Base-by-base conservation (phyloP, 208 protist genomes). In the Trypanosoma platydactyli region DNA sequence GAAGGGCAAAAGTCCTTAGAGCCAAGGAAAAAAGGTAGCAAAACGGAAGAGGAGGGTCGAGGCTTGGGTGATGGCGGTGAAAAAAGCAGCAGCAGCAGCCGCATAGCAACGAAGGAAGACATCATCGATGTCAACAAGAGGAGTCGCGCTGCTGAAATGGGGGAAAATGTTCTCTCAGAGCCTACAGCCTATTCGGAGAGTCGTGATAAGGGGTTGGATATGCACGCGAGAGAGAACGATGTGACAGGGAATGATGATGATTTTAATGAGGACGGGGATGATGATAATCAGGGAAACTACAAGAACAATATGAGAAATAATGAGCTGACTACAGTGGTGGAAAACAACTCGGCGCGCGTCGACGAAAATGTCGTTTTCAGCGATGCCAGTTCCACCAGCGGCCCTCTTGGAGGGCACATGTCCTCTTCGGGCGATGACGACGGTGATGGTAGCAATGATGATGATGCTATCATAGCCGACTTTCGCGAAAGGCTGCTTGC, bases 401-500 rank as follows among this genome's bases (percentile, higher is more conserved):
- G 61, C 62, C 52, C 33, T 24, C 57, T 66, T 48, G 59, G 41
- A n/a, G 22, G 50, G 33, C 33, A 48, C 29, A 22, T n/a, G 50
- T 49, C 11, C 3, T 30, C n/a, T 65, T 56, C 9, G 40, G 52
- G 30, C n/a, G 18, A n/a, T 30, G 33, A 25, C 1, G 61, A 64
- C 33, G 29, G 64, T 30, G 79, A 68, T 30, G n/a, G 30, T 30
- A 66, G 68, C 7, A 71, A 63, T 40, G 74, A 79, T 27, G 69
- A 90, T 38, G 59, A 73, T 15, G 50, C 2, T 15, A 16, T 15
- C 5, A 33, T 60, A n/a, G 27, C 22, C 7, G 56, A 64, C 33
- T 48, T 73, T 40, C 58, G 60, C 18, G 63, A 77, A 24, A 71
- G 76, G 5, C 71, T 93, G 35, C 51, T 93, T 33, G 59, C 77